Percentiles rank a stretch among this genome's conserved stretches.
Evolutionary conservation across 805 yeast genomes (phyloP).

Genomic region (Candida maesae): DNA sequence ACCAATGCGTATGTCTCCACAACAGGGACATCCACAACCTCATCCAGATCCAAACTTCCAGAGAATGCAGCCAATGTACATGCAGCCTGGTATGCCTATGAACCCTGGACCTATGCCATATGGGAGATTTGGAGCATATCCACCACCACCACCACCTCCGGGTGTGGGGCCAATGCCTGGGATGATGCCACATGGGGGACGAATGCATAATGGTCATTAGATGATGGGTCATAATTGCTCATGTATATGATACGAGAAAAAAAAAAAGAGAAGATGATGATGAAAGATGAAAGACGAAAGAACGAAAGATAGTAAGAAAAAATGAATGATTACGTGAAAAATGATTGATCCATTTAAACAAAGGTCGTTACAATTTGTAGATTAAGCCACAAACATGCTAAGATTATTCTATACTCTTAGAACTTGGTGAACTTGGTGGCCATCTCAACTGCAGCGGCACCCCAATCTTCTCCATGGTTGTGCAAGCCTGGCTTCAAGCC

Average conservation of each 20-base stretch:
- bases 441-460: constrained; percentile 98
- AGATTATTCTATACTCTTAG: neutral
- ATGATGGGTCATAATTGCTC: neutral
- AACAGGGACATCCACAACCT: constrained; percentile 10
- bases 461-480: constrained; percentile 99
- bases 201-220: constrained; percentile 8
- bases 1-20: constrained; percentile 18
- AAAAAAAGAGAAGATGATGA: too few relatives aligned
- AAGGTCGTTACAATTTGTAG: too few relatives aligned
- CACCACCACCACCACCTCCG: constrained; percentile 5
- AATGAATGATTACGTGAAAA: too few relatives aligned
- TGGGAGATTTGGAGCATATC: constrained; percentile 10
- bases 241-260: constrained; percentile 1
- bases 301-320: too few relatives aligned
- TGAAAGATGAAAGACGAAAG: too few relatives aligned
- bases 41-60: constrained; percentile 12
- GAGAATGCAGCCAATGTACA: constrained; percentile 15
- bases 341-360: too few relatives aligned
- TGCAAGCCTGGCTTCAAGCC: constrained; percentile 81
- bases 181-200: constrained; percentile 11
- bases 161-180: constrained; percentile 9
- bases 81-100: constrained; percentile 14
- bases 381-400: too few relatives aligned
- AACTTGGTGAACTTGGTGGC: constrained; percentile 38
- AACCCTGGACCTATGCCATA: constrained; percentile 9